Evolutionary conservation across 306 rosid species (phyloP).

Genomic region (Rosa rugosa): DNA sequence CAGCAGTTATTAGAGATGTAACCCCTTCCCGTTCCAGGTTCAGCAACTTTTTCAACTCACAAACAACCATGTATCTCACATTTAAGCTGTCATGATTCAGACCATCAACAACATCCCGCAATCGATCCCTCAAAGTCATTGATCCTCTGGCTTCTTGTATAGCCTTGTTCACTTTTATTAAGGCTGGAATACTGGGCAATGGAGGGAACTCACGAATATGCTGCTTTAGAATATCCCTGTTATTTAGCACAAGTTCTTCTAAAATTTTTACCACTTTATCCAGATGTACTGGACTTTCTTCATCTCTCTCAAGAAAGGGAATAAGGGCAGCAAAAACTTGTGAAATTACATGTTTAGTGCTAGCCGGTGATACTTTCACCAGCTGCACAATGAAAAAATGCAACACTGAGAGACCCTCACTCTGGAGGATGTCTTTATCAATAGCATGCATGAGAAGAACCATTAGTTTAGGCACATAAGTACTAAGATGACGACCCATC

Average conservation of each 20-base stretch:
- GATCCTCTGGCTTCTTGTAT: constrained; percentile 85
- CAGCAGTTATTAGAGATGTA: constrained; percentile 68
- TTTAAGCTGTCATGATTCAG: constrained; percentile 91
- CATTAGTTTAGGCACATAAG: constrained; percentile 91
- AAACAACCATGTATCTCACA: constrained; percentile 90
- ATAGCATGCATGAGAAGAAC: constrained; percentile 94
- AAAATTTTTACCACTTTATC: constrained; percentile 71
- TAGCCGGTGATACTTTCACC: constrained; percentile 72
- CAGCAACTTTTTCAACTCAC: constrained; percentile 80
- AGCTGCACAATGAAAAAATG: constrained; percentile 75
- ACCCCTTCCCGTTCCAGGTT: constrained; percentile 74
- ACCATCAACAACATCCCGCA: constrained; percentile 75
- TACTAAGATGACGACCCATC: constrained; percentile 89
- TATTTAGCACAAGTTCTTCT: constrained; percentile 78
- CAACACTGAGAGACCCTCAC: constrained; percentile 82
- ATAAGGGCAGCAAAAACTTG: constrained; percentile 93
- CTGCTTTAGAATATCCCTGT: constrained; percentile 60
- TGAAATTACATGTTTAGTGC: constrained; percentile 85
- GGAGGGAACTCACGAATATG: constrained; percentile 80
- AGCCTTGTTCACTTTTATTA: constrained; percentile 73
- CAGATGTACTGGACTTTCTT: constrained; percentile 62
- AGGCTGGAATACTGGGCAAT: constrained; percentile 72
- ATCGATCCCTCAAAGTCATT: constrained; percentile 74
- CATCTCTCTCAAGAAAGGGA: constrained; percentile 86
- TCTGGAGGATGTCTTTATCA: constrained; percentile 62